phyloP scores from a whole-genome alignment of 2,329 filamentous ascomycete genomes.

The Clonostachys solani region DNA sequence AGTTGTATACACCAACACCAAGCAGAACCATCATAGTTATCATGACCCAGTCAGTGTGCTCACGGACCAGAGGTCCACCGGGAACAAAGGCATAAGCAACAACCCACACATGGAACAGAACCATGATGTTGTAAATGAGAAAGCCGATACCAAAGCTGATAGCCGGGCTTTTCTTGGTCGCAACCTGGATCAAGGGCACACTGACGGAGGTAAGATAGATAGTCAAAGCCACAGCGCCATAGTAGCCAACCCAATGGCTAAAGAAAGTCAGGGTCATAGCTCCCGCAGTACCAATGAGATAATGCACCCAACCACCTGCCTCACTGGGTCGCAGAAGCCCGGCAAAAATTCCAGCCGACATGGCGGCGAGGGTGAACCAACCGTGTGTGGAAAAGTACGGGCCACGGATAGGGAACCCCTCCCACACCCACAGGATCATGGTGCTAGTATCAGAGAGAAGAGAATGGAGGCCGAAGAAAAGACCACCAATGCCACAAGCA shows the following conservation, averaged over 20 bases:
- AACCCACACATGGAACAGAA: slow-evolving; percentile 98
- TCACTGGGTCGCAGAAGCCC: slow-evolving; percentile 71
- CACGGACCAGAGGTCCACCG: slow-evolving; percentile 84
- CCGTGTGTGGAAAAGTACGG: slow-evolving; percentile 89
- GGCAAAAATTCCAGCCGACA: slow-evolving; percentile 75
- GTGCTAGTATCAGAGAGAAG: slow-evolving; percentile 95
- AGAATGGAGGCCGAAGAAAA: slow-evolving; percentile 88
- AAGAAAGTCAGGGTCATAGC: slow-evolving; percentile 74
- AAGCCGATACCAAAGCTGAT: slow-evolving; percentile 85
- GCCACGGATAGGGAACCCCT: slow-evolving; percentile 86
- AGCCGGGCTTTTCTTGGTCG: slow-evolving; percentile 72
- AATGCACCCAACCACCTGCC: slow-evolving; percentile 74
- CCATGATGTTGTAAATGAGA: slow-evolving; percentile 86
- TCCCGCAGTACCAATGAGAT: slow-evolving; percentile 71
- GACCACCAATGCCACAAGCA: slow-evolving; percentile 73
- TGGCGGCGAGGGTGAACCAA: slow-evolving; percentile 78
- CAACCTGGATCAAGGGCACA: slow-evolving; percentile 70
- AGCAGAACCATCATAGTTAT: slow-evolving; percentile 77
- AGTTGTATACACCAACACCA: slow-evolving; percentile 78
- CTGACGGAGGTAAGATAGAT: slow-evolving; percentile 79
- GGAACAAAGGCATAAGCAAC: slow-evolving; percentile 98
- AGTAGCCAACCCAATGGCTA: slow-evolving; percentile 84
- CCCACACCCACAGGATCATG: slow-evolving; percentile 98
- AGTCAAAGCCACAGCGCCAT: slow-evolving; percentile 71
- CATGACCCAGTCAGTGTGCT: slow-evolving; percentile 97